Evolutionary conservation across 768 basidiomycete species (phyloP), one percentile per base, ranked within the genome.

Genomic region (Coprinopsis cinerea): DNA sequence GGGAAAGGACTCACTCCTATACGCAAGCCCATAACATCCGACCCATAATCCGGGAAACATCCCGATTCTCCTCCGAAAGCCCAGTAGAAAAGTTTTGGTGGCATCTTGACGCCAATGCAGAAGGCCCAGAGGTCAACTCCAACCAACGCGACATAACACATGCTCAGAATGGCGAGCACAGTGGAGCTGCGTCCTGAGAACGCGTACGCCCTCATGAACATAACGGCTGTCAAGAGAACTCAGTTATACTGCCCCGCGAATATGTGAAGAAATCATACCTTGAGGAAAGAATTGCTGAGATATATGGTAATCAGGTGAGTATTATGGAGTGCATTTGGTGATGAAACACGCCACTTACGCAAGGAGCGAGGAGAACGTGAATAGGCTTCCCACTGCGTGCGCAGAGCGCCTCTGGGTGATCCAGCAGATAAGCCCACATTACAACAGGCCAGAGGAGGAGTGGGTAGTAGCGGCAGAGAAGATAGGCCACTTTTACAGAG

Each of bases 161-260:
- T 18, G n/a, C 63, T 58, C 43, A 75, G 53, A 17, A 69, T 34
- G 7, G 49, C 42, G 3, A 73, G 60, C 23, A 70, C 48, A 4
- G 52, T 55, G 37, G 52, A 55, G 43, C 59, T 64, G 36, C 69
- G 64, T 5, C 71, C 71, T 4, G 69, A 55, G 51, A 75, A 75
- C 7, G 69, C 73, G 47, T 69, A 71, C 9, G 72, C 69, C 27
- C 73, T 62, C 66, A 73, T 71, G 42, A 73, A 25, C 69, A 75
- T 73, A 17, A 75, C 71, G 43, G 59, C 73, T 73, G 46, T 13
- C 18, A 3, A 20, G 18, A 10, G 6, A 37, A 36, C 5, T 13
- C 6, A 26, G 9, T 20, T 20, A 5, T 10, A 5, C 14, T 25
- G 13, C 13, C 11, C 35, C 9, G 13, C 1, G 4, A 17, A 41